Base-by-base conservation (phyloP, 2,329 filamentous ascomycete genomes). In the Ophiostoma pallidulum region DNA sequence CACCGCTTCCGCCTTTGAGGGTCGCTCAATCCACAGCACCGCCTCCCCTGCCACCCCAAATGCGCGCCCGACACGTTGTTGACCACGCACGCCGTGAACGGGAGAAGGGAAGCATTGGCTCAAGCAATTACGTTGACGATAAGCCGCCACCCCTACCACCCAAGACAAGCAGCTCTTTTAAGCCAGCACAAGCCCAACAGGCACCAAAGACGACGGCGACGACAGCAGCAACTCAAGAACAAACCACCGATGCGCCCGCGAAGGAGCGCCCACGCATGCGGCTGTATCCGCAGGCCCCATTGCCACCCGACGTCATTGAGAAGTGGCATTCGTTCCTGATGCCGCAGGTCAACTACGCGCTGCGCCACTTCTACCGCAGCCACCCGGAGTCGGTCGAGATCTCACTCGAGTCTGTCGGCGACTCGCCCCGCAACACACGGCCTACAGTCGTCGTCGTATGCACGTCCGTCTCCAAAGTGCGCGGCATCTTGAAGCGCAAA, bases 371-470 rank as follows among this genome's bases (percentile, higher is more conserved):
- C 51, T 81, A 89, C 57, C 77, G 77, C 53, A 85, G 85, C 56
- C 75, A 86, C 42, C 75, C 80, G 0, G 86, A 91, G 60, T 86
- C 84, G 0, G 79, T 87, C 29, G 85, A 86, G 57, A 87, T 91
- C 35, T 84, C 83, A 9, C 75, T 91, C 2, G 80, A 87, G 51
- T 83, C 80, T 1, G 79, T 89, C 35, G 86, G 86, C 16, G 80
- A 84, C 45, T 80, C 78, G 3, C 72, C 78, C 6, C 72, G 79
- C 31, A 78, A 75, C 47, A 80, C 81, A 0, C 76, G 74, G 47
- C 84, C 86, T 0, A 90, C 86, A 0, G 83, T 89, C 0, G 70
- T 90, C 18, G 80, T 91, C 8, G 81, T 87, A 4, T 91, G 86
- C 64, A 83, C 78, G 2, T 89, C 84, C 4, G 82, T 86, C 8